phyloP scores from a whole-genome alignment of 768 basidiomycete species.

The Rhizopogon roseolus region DNA sequence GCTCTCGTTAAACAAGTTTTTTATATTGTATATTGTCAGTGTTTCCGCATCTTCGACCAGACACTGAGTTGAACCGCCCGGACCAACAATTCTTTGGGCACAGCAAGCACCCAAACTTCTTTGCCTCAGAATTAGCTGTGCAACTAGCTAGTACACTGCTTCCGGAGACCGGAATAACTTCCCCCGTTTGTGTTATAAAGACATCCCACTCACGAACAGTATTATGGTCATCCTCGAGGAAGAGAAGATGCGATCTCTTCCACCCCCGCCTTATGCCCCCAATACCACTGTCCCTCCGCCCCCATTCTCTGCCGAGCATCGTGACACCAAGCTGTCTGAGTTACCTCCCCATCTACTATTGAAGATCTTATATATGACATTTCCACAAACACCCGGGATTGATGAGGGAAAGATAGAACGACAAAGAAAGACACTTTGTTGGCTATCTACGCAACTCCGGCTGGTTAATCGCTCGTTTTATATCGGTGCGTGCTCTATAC shows the following conservation, averaged over 20 bases:
- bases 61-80: too few species aligned
- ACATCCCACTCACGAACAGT: not conserved
- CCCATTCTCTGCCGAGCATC: slow-evolving; percentile 25
- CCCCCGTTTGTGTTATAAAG: not conserved
- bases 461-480: slow-evolving; percentile 65
- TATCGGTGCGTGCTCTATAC: slow-evolving; percentile 39
- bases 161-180: slow-evolving; percentile 1
- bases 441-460: slow-evolving; percentile 60
- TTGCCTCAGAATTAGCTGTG: not conserved
- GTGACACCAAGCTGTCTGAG: slow-evolving; percentile 20
- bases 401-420: slow-evolving; percentile 37
- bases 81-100: too few species aligned
- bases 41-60: too few species aligned
- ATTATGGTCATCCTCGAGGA: slow-evolving; percentile 44
- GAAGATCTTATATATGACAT: slow-evolving; percentile 61
- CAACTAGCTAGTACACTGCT: not conserved
- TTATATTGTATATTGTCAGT: too few species aligned
- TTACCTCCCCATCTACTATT: slow-evolving; percentile 65
- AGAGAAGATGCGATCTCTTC: slow-evolving; percentile 28
- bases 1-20: too few species aligned
- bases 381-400: slow-evolving; percentile 44
- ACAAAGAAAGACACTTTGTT: slow-evolving; percentile 66
- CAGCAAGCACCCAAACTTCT: too few species aligned
- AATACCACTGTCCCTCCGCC: slow-evolving; percentile 23
- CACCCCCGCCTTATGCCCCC: slow-evolving; percentile 34